Evolutionary conservation across 495 filamentous ascomycete genomes (phyloP), one percentile per base, ranked within the genome.

Genomic region (Glonium stellatum): DNA sequence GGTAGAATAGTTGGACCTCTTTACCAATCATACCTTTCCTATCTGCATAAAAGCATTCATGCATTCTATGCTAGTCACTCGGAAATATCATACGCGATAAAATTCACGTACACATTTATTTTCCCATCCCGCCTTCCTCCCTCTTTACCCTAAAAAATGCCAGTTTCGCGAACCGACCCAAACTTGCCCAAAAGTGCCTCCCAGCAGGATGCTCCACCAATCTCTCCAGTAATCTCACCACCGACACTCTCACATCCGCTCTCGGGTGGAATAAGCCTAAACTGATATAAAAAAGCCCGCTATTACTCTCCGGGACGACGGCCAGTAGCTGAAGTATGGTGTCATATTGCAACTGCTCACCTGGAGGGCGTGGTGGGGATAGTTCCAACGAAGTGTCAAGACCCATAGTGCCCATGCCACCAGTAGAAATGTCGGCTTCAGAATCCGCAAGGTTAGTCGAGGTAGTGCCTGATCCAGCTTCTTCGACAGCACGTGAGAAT

Each of bases 201-300:
- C 93, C 93, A 27, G 90, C 93, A 70, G 92, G 87, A 75, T 99
- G 92, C 48, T 82, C 81, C 53, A 82, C 80, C 54, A 99, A 87
- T 13, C 91, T 79, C 61, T 91, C 90, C 22, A 99, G 73, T 39
- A 97, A 77, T 37, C 88, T 87, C 15, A 88, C 89, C 4, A 87
- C 86, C 41, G 82, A 83, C 64, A 88, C 75, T 42, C 93, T 81
- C 25, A 95, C 91, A 57, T 87, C 87, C 35, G 77, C 78, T 57
- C 89, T 80, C 39, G 89, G 89, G 76, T 99, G 93, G 70, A 97
- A 96, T n/a, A 99, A 78, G 3, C 93, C 93, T 58, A 97, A 82
- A 41, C 85, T 86, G 35, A 99, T 72, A 64, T 96, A 96, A 73
- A 97, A 97, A 21, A 99, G 78, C 0, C 93, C 93, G 0, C 87